These are phyloP conservation scores for Aspergillus terreus DNA, from an alignment of 2,329 filamentous ascomycete species.

Conservation along the genomic window DNA sequence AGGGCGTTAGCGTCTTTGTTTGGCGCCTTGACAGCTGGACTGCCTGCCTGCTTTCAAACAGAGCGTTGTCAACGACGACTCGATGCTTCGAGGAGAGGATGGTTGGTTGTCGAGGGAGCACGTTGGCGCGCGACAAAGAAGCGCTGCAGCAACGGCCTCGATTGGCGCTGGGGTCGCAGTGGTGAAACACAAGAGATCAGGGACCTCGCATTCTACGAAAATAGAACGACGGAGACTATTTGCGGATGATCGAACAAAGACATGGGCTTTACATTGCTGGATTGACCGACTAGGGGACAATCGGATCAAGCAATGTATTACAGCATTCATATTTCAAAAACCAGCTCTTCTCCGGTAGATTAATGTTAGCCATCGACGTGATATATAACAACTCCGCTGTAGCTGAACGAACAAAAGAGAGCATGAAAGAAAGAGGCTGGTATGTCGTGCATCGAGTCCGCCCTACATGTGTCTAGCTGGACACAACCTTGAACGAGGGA, in stretches of 20 bases:
- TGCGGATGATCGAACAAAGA: background rate
- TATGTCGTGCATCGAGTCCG: background rate
- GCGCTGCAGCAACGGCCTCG: background rate
- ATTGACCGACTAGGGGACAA: background rate
- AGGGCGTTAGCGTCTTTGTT: background rate
- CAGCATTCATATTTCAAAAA: background rate
- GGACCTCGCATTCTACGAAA: background rate
- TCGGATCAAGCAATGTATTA: background rate
- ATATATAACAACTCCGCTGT: background rate
- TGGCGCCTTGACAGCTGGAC: background rate
- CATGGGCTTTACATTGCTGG: background rate
- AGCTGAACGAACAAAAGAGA: background rate
- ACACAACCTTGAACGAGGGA: slow-evolving; percentile 38
- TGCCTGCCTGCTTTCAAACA: background rate
- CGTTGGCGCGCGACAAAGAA: background rate
- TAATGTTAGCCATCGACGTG: background rate
- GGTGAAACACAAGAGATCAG: background rate
- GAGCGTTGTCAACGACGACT: background rate
- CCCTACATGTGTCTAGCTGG: background rate
- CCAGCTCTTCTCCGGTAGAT: background rate
- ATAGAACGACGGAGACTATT: background rate
- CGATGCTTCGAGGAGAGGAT: background rate
- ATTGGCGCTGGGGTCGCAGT: background rate
- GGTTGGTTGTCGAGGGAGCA: background rate
- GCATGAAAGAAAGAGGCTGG: background rate